Evolutionary conservation across 129 eudicot genomes (phyloP).

Genomic region (Lactuca saligna): DNA sequence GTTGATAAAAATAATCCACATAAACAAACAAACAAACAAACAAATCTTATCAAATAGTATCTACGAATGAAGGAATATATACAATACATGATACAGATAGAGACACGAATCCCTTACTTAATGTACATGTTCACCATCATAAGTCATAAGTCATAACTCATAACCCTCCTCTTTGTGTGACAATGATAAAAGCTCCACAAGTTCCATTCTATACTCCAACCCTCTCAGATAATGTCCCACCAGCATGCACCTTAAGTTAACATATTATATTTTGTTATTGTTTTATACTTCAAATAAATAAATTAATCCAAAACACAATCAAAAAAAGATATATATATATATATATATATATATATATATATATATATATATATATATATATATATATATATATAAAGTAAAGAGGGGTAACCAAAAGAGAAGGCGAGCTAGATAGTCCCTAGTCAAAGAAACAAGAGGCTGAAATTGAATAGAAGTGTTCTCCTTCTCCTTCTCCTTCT

Average conservation of each 20-base stretch:
- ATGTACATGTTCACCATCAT: constrained; percentile 40
- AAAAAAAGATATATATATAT: too few relatives aligned
- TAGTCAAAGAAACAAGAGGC: constrained; percentile 73
- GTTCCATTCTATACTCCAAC: constrained; percentile 77
- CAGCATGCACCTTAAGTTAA: constrained; percentile 72
- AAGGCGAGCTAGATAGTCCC: constrained; percentile 91
- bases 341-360: too few relatives aligned
- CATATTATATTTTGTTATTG: not conserved
- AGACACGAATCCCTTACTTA: constrained; percentile 21
- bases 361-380: too few relatives aligned
- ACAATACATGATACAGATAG: not conserved
- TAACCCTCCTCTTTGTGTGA: constrained; percentile 33
- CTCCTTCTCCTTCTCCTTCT: constrained; percentile 27
- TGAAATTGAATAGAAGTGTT: constrained; percentile 87
- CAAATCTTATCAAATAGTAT: constrained; percentile 14
- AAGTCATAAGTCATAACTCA: not conserved
- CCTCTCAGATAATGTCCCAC: constrained; percentile 92
- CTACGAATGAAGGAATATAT: not conserved
- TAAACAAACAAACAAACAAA: not conserved
- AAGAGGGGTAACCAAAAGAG: constrained; percentile 67
- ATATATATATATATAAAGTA: not conserved
- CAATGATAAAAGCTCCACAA: constrained; percentile 66
- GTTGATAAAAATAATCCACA: not conserved
- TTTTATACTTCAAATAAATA: not conserved
- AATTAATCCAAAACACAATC: not conserved